A percentile compares a stretch with the other conserved stretches of the same genome.
phyloP scores from a whole-genome alignment of 1,284 basidiomycete genomes.

The Puccinia horiana region DNA sequence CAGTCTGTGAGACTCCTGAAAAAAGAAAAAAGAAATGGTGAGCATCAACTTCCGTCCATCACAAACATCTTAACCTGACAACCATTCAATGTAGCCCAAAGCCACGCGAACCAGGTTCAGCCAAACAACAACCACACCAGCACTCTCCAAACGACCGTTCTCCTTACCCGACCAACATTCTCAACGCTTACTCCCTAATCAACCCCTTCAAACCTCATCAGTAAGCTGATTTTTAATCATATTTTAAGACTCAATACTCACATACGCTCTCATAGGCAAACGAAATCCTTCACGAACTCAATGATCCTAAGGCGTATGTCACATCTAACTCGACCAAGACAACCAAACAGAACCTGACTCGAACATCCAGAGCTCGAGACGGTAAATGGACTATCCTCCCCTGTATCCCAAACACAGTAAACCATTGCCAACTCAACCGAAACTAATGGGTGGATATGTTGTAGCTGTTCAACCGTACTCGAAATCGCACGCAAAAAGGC shows the following conservation, averaged over 20 bases:
- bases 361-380: not conserved
- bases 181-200: constrained; percentile 12
- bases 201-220: not conserved
- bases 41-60: not conserved
- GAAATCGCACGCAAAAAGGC: constrained; percentile 40
- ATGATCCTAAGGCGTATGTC: constrained; percentile 7
- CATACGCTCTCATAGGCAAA: constrained; percentile 21
- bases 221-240: not conserved
- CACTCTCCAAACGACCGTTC: constrained; percentile 33
- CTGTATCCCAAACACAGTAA: no score
- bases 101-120: not conserved
- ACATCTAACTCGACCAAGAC: constrained; percentile 1
- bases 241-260: no score
- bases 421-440: not conserved
- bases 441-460: not conserved
- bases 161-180: constrained; percentile 24
- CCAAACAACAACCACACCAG: not conserved
- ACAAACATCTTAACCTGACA: not conserved
- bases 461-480: constrained; percentile 33
- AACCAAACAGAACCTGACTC: constrained; percentile 1
- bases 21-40: not conserved
- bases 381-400: not conserved
- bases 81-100: not conserved
- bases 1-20: not conserved
- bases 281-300: constrained; percentile 14